phyloP scores from a whole-genome alignment of 805 yeast genomes.

The Metschnikowia arizonensis region DNA sequence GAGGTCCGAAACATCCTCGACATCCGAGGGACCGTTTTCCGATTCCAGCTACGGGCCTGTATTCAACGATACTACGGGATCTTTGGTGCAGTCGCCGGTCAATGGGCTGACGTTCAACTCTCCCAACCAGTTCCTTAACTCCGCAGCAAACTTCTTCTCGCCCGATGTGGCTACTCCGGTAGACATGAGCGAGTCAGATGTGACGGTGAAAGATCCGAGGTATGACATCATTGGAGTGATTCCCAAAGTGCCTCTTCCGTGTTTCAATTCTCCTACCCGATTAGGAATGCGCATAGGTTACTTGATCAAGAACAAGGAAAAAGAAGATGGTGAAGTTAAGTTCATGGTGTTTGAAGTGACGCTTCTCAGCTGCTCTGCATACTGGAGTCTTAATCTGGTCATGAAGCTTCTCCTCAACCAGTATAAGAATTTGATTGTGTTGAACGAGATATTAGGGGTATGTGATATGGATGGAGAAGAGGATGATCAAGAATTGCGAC shows the following conservation, averaged over 20 bases:
- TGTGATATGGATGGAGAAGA: slow-evolving; percentile 7
- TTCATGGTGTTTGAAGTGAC: slow-evolving; percentile 56
- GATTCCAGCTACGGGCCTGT: slow-evolving; percentile 1
- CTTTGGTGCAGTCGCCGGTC: slow-evolving; percentile 13
- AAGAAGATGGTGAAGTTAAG: slow-evolving; percentile 1
- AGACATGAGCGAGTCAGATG: slow-evolving; percentile 18
- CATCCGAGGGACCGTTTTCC: not conserved
- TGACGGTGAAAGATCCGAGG: slow-evolving; percentile 44
- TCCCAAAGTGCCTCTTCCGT: slow-evolving; percentile 57
- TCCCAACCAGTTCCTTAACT: slow-evolving; percentile 35
- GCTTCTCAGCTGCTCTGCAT: slow-evolving; percentile 68
- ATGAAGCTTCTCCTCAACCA: slow-evolving; percentile 56
- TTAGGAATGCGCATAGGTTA: slow-evolving; percentile 71
- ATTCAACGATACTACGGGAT: not conserved
- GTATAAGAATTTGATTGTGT: slow-evolving; percentile 51
- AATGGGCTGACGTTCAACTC: slow-evolving; percentile 31
- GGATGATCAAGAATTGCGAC: slow-evolving; percentile 8
- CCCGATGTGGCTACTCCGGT: slow-evolving; percentile 22
- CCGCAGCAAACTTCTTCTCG: slow-evolving; percentile 31
- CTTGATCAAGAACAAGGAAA: slow-evolving; percentile 41
- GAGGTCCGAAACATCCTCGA: not conserved
- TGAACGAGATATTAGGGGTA: slow-evolving; percentile 38
- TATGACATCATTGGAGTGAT: slow-evolving; percentile 55
- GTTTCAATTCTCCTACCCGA: slow-evolving; percentile 66
- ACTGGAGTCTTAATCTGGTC: slow-evolving; percentile 52